Percentiles rank a stretch among this genome's conserved stretches.
These are phyloP conservation scores for Carpinus fangiana DNA, from an alignment of 306 rosid species.

Conservation along the genomic window DNA sequence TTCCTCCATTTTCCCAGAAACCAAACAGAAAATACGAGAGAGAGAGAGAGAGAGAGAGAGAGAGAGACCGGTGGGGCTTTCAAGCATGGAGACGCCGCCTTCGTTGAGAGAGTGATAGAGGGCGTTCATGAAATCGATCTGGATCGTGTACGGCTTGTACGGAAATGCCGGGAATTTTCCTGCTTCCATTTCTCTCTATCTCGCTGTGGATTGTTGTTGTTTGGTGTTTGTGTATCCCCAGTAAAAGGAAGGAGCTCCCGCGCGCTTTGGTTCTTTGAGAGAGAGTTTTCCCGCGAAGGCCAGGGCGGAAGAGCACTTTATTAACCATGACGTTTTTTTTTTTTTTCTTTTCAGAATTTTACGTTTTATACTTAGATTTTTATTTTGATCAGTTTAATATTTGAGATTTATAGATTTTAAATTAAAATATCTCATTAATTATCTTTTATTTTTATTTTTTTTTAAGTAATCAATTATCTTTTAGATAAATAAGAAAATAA, in stretches of 20 bases:
- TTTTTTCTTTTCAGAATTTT: no score
- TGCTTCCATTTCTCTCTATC: slow-evolving; percentile 33
- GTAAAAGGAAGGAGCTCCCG: background rate
- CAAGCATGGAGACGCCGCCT: slow-evolving; percentile 90
- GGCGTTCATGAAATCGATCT: slow-evolving; percentile 84
- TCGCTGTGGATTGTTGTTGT: background rate
- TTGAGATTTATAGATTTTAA: no score
- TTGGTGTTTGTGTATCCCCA: background rate
- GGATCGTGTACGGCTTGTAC: slow-evolving; percentile 75
- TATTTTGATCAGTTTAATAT: no score
- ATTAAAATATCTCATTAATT: no score
- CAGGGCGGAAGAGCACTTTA: no score
- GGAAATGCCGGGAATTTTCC: slow-evolving; percentile 69
- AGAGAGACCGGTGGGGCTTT: slow-evolving; percentile 80
- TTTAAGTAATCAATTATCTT: no score
- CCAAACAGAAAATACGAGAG: background rate
- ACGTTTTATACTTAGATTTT: no score
- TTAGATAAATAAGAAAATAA: no score
- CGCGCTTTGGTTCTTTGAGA: slow-evolving; percentile 8
- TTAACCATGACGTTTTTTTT: no score
- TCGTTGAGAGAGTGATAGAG: slow-evolving; percentile 63
- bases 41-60: background rate
- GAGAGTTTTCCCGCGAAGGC: no score
- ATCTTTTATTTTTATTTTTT: no score
- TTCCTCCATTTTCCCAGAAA: background rate